A percentile compares a stretch with the other conserved stretches of the same genome.
phyloP scores from a whole-genome alignment of 2,329 filamentous ascomycete species.

The Fusarium equiseti region DNA sequence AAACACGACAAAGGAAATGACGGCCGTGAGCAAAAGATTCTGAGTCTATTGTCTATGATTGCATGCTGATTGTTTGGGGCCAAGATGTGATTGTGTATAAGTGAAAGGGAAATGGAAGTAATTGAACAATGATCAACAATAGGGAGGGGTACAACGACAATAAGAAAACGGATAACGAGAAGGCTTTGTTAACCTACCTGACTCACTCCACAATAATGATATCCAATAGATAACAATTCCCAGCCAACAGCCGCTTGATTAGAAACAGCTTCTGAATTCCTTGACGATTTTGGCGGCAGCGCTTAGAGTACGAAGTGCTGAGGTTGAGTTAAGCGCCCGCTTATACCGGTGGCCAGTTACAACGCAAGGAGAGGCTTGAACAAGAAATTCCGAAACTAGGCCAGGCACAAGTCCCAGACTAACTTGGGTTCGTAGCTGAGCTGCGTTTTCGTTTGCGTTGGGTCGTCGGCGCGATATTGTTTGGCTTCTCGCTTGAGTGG shows the following conservation, averaged over 20 bases:
- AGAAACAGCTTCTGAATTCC: slow-evolving; percentile 28
- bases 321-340: slow-evolving; percentile 43
- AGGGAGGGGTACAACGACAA: slow-evolving; percentile 41
- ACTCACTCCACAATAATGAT: slow-evolving; percentile 40
- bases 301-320: slow-evolving; percentile 39
- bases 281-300: slow-evolving; percentile 42
- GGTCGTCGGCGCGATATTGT: slow-evolving; percentile 27
- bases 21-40: slow-evolving; percentile 30
- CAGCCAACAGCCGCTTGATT: slow-evolving; percentile 25
- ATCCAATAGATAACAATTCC: slow-evolving; percentile 39
- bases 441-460: slow-evolving; percentile 15
- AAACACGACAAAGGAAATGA: slow-evolving; percentile 39
- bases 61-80: slow-evolving; percentile 38
- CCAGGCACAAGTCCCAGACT: slow-evolving; percentile 9
- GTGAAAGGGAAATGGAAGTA: slow-evolving; percentile 16
- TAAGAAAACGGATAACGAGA: slow-evolving; percentile 42
- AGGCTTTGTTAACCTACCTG: slow-evolving; percentile 36
- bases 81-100: slow-evolving; percentile 31
- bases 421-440: neutral
- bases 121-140: slow-evolving; percentile 35
- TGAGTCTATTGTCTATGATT: slow-evolving; percentile 46
- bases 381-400: slow-evolving; percentile 35
- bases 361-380: slow-evolving; percentile 24
- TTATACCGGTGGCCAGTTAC: slow-evolving; percentile 42
- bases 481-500: slow-evolving; percentile 40